These are phyloP conservation scores for Entoloma clypeatum DNA, from an alignment of 1,284 basidiomycete genomes.

Conservation along the genomic window DNA sequence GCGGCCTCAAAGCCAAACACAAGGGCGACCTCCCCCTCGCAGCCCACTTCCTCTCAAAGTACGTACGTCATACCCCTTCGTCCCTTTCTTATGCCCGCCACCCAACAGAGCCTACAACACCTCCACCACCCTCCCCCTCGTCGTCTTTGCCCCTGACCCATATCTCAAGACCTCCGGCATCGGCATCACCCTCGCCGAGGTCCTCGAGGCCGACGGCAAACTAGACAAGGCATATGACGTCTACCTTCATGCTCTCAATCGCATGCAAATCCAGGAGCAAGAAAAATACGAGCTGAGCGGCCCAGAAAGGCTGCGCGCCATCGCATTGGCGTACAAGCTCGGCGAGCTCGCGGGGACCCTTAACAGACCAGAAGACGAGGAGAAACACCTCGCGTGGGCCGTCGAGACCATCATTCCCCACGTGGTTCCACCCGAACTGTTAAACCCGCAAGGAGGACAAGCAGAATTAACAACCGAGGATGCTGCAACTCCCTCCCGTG, in stretches of 20 bases:
- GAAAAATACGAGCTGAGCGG: slow-evolving; percentile 22
- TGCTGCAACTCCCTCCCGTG: slow-evolving; percentile 3
- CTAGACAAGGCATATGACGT: slow-evolving; percentile 49
- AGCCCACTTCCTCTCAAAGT: slow-evolving; percentile 55
- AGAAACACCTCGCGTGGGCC: slow-evolving; percentile 58
- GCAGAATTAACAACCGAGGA: slow-evolving; percentile 9
- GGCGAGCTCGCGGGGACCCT: slow-evolving; percentile 49
- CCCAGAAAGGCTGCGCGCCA: slow-evolving; percentile 53
- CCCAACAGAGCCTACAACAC: slow-evolving; percentile 68
- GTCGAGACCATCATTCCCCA: slow-evolving; percentile 56
- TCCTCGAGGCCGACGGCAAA: slow-evolving; percentile 48
- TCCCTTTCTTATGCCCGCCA: slow-evolving; percentile 10
- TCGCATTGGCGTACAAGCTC: slow-evolving; percentile 65
- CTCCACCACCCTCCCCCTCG: slow-evolving; percentile 46
- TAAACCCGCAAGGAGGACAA: background rate
- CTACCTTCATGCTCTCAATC: slow-evolving; percentile 42
- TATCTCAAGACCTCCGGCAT: slow-evolving; percentile 71
- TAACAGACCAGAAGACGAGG: slow-evolving; percentile 53
- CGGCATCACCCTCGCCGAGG: slow-evolving; percentile 59
- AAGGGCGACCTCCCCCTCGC: slow-evolving; percentile 57
- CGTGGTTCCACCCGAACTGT: slow-evolving; percentile 25
- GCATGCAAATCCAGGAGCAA: slow-evolving; percentile 26
- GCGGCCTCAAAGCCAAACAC: slow-evolving; percentile 60
- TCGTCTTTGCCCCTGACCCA: slow-evolving; percentile 46
- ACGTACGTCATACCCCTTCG: slow-evolving; percentile 18